Evolutionary conservation across 2,329 filamentous ascomycete species (phyloP).

Genomic region (Furcasterigmium furcatum): DNA sequence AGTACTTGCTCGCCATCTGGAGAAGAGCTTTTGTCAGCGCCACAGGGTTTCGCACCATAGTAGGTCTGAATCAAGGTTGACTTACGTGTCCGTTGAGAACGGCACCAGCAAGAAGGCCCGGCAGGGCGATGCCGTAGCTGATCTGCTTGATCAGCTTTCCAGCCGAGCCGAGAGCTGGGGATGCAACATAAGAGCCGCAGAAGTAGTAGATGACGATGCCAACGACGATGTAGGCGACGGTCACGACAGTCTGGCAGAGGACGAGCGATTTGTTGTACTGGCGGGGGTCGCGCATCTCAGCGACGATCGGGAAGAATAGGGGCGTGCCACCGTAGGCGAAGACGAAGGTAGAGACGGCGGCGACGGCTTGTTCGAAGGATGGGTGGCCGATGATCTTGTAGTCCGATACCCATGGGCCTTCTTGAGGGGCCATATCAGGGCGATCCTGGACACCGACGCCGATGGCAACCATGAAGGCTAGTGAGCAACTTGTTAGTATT

Average conservation of each 20-base stretch:
- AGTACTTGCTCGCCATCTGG: conserved; percentile 18
- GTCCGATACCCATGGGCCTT: conserved; percentile 17
- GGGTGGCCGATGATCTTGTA: conserved; percentile 23
- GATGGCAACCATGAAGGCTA: conserved; percentile 21
- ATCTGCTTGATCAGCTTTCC: conserved; percentile 36
- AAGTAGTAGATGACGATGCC: conserved; percentile 38
- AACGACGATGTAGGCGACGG: conserved; percentile 27
- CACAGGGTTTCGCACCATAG: too few relatives aligned
- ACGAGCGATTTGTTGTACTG: conserved; percentile 21
- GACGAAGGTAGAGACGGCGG: conserved; percentile 25
- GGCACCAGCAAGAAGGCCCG: conserved; percentile 19
- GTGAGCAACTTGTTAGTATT: neutral
- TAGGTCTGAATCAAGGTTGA: too few relatives aligned
- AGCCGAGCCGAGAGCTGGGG: conserved; percentile 41
- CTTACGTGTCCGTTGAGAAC: conserved; percentile 21
- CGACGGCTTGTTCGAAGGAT: conserved; percentile 22
- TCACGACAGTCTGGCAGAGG: conserved; percentile 19
- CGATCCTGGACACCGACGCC: conserved; percentile 22
- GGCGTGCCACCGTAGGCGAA: conserved; percentile 33
- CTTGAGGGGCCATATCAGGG: conserved; percentile 16
- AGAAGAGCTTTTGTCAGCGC: too few relatives aligned
- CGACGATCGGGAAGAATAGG: conserved; percentile 25
- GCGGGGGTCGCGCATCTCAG: conserved; percentile 28
- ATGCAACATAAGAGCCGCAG: conserved; percentile 40
- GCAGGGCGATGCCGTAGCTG: conserved; percentile 35